Percentiles rank a stretch among this genome's conserved stretches.
Conservation (phyloP, 305 asterid genomes). For the Stenogyne calaminthoides region DNA sequence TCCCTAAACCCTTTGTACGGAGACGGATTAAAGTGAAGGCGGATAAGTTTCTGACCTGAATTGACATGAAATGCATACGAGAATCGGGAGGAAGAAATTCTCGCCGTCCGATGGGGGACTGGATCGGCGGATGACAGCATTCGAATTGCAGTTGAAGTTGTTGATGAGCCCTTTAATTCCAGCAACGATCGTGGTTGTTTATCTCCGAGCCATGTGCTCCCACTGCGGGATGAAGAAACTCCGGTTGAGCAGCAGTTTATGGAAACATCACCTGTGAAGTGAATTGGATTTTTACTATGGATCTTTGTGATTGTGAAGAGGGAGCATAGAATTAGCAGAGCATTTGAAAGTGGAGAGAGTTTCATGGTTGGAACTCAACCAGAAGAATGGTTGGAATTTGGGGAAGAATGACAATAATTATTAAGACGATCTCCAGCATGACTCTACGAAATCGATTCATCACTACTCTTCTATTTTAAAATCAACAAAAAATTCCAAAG, state of each 20-base stretch:
- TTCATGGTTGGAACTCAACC: too few species aligned
- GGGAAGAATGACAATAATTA: too few species aligned
- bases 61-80: conserved; percentile 34
- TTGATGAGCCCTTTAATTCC: conserved; percentile 27
- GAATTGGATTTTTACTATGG: neutral
- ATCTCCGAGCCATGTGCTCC: conserved; percentile 44
- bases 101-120: conserved; percentile 27
- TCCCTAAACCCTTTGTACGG: conserved; percentile 24
- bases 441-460: too few species aligned
- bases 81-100: conserved; percentile 21
- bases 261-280: conserved; percentile 23
- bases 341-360: neutral
- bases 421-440: too few species aligned
- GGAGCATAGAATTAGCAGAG: conserved; percentile 23
- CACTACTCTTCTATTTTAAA: too few species aligned
- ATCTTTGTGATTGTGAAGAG: neutral
- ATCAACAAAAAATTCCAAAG: too few species aligned
- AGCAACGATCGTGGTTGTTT: neutral
- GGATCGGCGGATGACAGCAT: conserved; percentile 16
- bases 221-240: conserved; percentile 14
- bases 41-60: conserved; percentile 42
- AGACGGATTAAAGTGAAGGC: too few species aligned
- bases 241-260: conserved; percentile 38
- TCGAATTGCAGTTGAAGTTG: conserved; percentile 25
- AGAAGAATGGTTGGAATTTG: too few species aligned